Conservation (phyloP, 1,284 basidiomycete genomes). For the Moesziomyces antarcticus region DNA sequence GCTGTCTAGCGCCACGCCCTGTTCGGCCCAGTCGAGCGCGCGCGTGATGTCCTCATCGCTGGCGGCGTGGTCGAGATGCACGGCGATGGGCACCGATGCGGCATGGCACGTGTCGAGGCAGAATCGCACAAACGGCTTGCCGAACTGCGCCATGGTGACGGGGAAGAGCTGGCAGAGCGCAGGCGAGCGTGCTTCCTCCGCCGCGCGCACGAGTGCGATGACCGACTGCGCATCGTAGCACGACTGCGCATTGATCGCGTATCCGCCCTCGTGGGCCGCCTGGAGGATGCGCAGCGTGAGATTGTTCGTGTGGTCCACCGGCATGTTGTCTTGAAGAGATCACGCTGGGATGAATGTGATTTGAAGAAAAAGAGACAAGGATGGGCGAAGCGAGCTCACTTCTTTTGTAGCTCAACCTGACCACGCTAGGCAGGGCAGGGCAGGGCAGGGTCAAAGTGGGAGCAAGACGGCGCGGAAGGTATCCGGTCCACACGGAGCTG, state of each 20-base stretch:
- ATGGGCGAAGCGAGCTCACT: no score
- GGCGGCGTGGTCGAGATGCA: slow-evolving; percentile 50
- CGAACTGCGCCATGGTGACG: slow-evolving; percentile 50
- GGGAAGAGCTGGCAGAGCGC: slow-evolving; percentile 47
- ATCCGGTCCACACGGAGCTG: no score
- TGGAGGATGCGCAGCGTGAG: slow-evolving; percentile 39
- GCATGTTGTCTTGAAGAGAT: slow-evolving; percentile 1
- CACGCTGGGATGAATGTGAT: no score
- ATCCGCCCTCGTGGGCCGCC: slow-evolving; percentile 25
- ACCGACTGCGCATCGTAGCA: slow-evolving; percentile 47
- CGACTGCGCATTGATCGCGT: slow-evolving; percentile 45
- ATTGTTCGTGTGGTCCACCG: slow-evolving; percentile 30
- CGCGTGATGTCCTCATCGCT: slow-evolving; percentile 40
- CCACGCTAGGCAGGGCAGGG: no score
- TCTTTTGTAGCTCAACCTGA: no score
- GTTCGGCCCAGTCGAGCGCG: slow-evolving; percentile 34
- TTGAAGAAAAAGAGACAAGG: background rate
- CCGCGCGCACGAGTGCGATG: slow-evolving; percentile 33
- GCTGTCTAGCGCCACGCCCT: slow-evolving; percentile 31
- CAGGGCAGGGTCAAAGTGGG: no score
- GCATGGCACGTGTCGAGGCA: slow-evolving; percentile 30
- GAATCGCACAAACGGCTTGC: slow-evolving; percentile 36
- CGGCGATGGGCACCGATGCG: slow-evolving; percentile 42
- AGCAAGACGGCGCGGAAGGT: no score
- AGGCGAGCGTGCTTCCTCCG: slow-evolving; percentile 33